Base-by-base conservation (phyloP, 495 filamentous ascomycete genomes). In the Talaromyces nanjingensis region DNA sequence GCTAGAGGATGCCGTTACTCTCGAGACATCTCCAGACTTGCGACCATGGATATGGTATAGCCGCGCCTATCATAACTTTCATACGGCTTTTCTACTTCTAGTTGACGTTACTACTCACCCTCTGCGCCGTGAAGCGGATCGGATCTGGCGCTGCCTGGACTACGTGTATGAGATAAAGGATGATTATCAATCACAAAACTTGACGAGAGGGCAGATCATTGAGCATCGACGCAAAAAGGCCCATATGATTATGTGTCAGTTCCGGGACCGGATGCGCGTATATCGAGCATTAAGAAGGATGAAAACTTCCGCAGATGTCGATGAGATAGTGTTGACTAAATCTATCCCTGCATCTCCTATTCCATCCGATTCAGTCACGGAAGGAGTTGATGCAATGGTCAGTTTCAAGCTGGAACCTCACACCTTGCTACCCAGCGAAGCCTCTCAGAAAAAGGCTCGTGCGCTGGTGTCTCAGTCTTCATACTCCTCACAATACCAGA, bases 131-230 rank as follows among this genome's bases (percentile, higher is more conserved):
- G 75, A 85, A 52, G 85, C 85, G 22, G 77, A 80, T 33, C 79
- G 87, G 27, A 87, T 90, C 56, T 91, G 89, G 89, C 72, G 75
- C 6, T 88, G 85, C 64, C 76, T 91, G 11, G 87, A 91, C 68
- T 90, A 86, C 69, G 85, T 89, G 53, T 91, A 90, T 66, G 79
- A 65, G 66, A 29, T 53, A 16, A 31, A 58, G 6, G 39, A 42
- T 9, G n/a, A 39, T 9, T 34, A n/a, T 16, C 42, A 24, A n/a
- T 20, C 34, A n/a, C 55, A 45, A 49, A 53, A 33, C 14, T 20
- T 58, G 22, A 59, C 63, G n/a, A 56, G 55, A 24, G 33, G 22
- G 20, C 53, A 64, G 22, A 58, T 64, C 18, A 53, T 64, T n/a
- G 63, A 58, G 25, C 33, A 64, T 52, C 45, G 60, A 31, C 66